A percentile compares a stretch with the other conserved stretches of the same genome.
phyloP scores from a whole-genome alignment of 2,329 filamentous ascomycete genomes.

The Monilinia fructicola region DNA sequence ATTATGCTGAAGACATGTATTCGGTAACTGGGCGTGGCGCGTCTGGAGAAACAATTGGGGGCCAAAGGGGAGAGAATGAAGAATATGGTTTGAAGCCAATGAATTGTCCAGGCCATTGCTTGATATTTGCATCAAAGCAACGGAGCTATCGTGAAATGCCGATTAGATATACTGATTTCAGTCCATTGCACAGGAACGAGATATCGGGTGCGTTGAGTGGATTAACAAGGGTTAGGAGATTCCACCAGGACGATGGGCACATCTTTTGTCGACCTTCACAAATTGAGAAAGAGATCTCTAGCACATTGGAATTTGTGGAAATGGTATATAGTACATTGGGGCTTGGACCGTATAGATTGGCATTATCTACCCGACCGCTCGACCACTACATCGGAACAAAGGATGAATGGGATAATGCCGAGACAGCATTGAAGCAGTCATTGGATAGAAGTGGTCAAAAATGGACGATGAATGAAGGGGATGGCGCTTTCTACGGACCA shows the following conservation, averaged over 20 bases:
- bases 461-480: slow-evolving; percentile 76
- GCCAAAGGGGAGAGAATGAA: slow-evolving; percentile 56
- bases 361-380: slow-evolving; percentile 74
- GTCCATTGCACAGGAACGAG: slow-evolving; percentile 83
- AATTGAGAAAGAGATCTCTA: slow-evolving; percentile 70
- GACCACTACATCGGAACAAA: slow-evolving; percentile 74
- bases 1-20: slow-evolving; percentile 92
- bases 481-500: slow-evolving; percentile 87
- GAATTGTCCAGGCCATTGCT: slow-evolving; percentile 88
- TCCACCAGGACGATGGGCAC: slow-evolving; percentile 89
- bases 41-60: slow-evolving; percentile 39
- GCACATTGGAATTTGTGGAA: slow-evolving; percentile 71
- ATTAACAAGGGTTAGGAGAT: slow-evolving; percentile 78
- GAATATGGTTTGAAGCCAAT: slow-evolving; percentile 87
- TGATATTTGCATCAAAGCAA: slow-evolving; percentile 73
- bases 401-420: slow-evolving; percentile 68
- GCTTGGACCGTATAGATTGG: slow-evolving; percentile 71
- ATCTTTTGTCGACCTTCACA: slow-evolving; percentile 83
- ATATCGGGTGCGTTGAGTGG: slow-evolving; percentile 78
- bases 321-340: slow-evolving; percentile 69
- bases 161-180: slow-evolving; percentile 83
- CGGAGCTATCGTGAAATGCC: slow-evolving; percentile 80
- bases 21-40: slow-evolving; percentile 59
- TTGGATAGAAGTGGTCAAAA: slow-evolving; percentile 62
- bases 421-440: slow-evolving; percentile 63